Evolutionary conservation across 2,329 filamentous ascomycete genomes (phyloP).

Genomic region (Aspergillus viridinutans): DNA sequence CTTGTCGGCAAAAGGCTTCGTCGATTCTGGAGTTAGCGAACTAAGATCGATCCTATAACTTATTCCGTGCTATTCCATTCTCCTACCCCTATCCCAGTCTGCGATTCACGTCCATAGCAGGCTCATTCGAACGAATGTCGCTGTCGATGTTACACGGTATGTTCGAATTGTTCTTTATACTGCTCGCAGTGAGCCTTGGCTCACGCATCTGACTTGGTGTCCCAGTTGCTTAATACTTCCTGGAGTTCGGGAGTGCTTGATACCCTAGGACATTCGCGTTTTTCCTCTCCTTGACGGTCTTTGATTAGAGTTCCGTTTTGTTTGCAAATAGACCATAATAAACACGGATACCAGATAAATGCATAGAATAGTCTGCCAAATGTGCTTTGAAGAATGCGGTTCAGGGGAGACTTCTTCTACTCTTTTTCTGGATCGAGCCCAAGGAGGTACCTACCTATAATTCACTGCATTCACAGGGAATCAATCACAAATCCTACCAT

Average conservation of each 20-base stretch:
- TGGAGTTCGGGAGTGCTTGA: conserved; percentile 23
- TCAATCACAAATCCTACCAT: not conserved
- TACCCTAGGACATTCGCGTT: conserved; percentile 21
- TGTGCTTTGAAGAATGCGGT: not conserved
- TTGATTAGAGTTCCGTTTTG: not conserved
- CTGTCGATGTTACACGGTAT: not conserved
- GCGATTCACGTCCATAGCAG: not conserved
- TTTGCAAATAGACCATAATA: conserved; percentile 11
- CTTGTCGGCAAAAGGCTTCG: too few species aligned
- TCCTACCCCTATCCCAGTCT: not conserved
- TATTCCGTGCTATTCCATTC: not conserved
- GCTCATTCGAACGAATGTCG: not conserved
- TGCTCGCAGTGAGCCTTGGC: conserved; percentile 7
- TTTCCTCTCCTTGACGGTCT: conserved; percentile 8
- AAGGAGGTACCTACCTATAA: not conserved
- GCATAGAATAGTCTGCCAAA: not conserved
- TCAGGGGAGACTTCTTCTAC: not conserved
- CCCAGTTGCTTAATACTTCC: conserved; percentile 9
- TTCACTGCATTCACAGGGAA: not conserved
- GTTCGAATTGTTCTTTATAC: not conserved
- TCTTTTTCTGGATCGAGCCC: not conserved
- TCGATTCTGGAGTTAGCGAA: not conserved
- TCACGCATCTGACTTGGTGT: conserved; percentile 2
- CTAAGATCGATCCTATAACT: not conserved
- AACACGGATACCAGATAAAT: not conserved